Evolutionary conservation across 495 filamentous ascomycete species (phyloP).

Genomic region (Podospora australis): DNA sequence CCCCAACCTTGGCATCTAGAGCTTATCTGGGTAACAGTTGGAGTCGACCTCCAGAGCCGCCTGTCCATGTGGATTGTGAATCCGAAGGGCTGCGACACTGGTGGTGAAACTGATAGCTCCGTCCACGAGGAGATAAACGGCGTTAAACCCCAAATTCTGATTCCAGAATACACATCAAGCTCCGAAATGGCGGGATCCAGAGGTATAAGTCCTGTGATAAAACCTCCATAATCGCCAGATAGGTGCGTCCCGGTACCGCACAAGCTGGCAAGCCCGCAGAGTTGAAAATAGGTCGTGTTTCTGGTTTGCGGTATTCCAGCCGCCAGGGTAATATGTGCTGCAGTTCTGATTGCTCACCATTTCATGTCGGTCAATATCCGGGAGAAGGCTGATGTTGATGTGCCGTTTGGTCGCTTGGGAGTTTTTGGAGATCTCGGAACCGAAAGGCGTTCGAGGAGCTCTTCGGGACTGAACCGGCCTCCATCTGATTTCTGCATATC

Average conservation of each 20-base stretch:
- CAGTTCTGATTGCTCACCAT: not conserved
- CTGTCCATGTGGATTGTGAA: too few relatives aligned
- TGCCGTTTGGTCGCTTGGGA: slow-evolving; percentile 1
- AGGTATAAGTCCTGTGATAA: not conserved
- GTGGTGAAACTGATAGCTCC: too few relatives aligned
- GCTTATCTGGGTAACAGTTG: not conserved
- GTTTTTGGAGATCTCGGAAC: not conserved
- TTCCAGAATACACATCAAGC: not conserved
- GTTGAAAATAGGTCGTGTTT: too few relatives aligned
- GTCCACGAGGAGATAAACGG: too few relatives aligned
- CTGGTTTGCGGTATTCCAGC: not conserved
- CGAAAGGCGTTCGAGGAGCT: not conserved
- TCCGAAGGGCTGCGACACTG: too few relatives aligned
- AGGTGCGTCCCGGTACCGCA: not conserved
- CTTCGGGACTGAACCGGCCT: too few relatives aligned
- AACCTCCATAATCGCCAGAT: not conserved
- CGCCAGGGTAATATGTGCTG: not conserved
- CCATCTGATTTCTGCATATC: too few relatives aligned
- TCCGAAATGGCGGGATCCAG: not conserved
- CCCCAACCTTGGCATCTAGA: slow-evolving; percentile 5
- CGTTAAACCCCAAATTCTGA: not conserved
- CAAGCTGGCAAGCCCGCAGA: too few relatives aligned
- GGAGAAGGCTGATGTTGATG: not conserved
- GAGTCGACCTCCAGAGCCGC: not conserved
- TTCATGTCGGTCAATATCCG: not conserved